Conservation (phyloP, 116 monocot genomes). For the Thalassia testudinum region DNA sequence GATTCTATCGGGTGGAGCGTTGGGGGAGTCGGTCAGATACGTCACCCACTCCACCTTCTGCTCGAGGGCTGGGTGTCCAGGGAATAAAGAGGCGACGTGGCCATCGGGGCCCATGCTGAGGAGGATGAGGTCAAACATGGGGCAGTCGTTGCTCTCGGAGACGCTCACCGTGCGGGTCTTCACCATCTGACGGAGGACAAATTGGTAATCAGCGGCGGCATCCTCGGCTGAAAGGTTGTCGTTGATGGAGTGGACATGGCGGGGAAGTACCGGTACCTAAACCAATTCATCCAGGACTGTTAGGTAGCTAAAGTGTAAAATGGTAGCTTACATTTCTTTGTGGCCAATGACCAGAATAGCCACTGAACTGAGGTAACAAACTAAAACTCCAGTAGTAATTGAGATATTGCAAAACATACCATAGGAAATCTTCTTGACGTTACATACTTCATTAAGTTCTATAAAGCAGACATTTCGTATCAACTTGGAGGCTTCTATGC, state of each 20-base stretch:
- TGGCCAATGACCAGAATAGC: no score
- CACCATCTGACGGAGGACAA: slow-evolving; percentile 55
- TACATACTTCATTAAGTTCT: no score
- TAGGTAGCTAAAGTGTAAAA: no score
- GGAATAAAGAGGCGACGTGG: slow-evolving; percentile 62
- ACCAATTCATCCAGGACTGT: no score
- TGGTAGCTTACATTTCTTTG: no score
- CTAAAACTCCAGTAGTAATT: no score
- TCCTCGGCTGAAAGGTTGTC: slow-evolving; percentile 51
- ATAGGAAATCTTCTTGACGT: no score
- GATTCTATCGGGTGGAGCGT: slow-evolving; percentile 69
- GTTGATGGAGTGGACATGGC: slow-evolving; percentile 66
- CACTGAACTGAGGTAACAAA: no score
- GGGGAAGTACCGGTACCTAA: slow-evolving; percentile 46
- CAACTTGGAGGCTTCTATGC: no score
- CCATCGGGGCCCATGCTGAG: slow-evolving; percentile 60
- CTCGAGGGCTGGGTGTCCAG: slow-evolving; percentile 34
- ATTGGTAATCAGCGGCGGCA: slow-evolving; percentile 50
- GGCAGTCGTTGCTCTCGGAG: slow-evolving; percentile 50
- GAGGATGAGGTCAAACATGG: slow-evolving; percentile 70
- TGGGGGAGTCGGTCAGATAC: slow-evolving; percentile 52
- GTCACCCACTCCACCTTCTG: slow-evolving; percentile 62
- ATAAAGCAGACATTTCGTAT: no score
- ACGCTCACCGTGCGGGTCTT: slow-evolving; percentile 41
- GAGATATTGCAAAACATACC: no score